phyloP scores from a whole-genome alignment of 75 land plant genomes.

The Cryptomeria japonica region DNA sequence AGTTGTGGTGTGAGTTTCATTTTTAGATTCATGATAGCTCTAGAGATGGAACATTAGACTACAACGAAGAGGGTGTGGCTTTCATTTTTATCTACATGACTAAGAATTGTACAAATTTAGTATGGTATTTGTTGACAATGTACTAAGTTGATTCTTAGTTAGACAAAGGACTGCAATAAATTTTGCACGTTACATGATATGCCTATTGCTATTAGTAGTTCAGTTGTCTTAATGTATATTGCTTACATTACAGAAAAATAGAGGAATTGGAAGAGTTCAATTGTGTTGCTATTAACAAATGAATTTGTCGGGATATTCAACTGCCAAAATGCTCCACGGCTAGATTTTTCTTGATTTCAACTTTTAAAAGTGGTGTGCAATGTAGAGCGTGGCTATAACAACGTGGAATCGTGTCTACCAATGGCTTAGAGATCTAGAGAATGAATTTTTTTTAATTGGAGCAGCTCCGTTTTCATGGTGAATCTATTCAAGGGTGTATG shows the following conservation, averaged over 20 bases:
- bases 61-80: too few relatives aligned
- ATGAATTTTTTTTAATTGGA: conserved; percentile 46
- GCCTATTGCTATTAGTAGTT: not conserved
- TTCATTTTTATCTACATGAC: not conserved
- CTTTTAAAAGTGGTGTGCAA: not conserved
- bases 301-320: not conserved
- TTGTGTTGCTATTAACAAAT: not conserved
- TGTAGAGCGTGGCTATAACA: conserved; percentile 45
- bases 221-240: not conserved
- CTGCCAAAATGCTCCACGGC: not conserved
- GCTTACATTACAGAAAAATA: not conserved
- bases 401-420: conserved; percentile 50
- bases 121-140: not conserved
- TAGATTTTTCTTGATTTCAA: not conserved
- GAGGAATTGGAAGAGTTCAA: not conserved
- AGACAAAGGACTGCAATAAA: not conserved
- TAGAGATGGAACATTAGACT: too few relatives aligned
- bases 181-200: not conserved
- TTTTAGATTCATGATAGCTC: too few relatives aligned
- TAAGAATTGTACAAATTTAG: not conserved
- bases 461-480: conserved; percentile 54
- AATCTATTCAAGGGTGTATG: not conserved
- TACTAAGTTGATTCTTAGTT: not conserved
- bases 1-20: too few relatives aligned
- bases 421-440: conserved; percentile 52